A percentile compares a stretch with the other conserved stretches of the same genome.
These are phyloP conservation scores for Lathyrus sativus DNA, from an alignment of 306 rosid genomes.

Conservation along the genomic window DNA sequence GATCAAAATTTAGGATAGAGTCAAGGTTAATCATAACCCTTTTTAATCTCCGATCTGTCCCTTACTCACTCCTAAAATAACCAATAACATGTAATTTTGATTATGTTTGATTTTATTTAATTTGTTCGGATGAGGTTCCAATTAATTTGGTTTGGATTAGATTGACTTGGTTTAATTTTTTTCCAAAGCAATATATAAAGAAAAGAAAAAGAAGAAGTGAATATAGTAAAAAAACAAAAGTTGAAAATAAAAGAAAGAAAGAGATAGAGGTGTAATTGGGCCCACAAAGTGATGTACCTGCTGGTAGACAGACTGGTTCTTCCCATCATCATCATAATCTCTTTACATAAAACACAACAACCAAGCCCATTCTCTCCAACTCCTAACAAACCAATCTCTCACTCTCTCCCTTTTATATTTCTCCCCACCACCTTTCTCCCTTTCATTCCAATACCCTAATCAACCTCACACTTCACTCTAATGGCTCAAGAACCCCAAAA, in stretches of 20 bases:
- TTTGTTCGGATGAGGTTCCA: too few species aligned
- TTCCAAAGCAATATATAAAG: not conserved
- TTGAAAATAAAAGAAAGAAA: too few species aligned
- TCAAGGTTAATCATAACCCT: too few species aligned
- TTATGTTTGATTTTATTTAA: too few species aligned
- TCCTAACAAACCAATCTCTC: not conserved
- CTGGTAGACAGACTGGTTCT: conserved; percentile 71
- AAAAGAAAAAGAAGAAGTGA: not conserved
- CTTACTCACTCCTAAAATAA: too few species aligned
- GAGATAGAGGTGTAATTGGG: conserved; percentile 15
- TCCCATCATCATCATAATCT: conserved; percentile 26
- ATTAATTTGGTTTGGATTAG: too few species aligned
- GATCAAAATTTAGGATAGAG: too few species aligned
- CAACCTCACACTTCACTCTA: not conserved
- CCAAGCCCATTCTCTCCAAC: not conserved
- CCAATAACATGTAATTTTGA: too few species aligned
- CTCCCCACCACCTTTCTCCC: conserved; percentile 1
- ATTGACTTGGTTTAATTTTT: too few species aligned
- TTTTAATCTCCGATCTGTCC: too few species aligned
- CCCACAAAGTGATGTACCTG: conserved; percentile 48
- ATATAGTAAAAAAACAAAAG: not conserved
- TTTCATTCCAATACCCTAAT: conserved; percentile 24
- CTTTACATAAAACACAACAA: conserved; percentile 15
- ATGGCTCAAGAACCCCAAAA: conserved; percentile 81
- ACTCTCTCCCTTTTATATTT: not conserved